Evolutionary conservation across 2,329 filamentous ascomycete species (phyloP), one percentile per base, ranked within the genome.

Genomic region (Scorias spongiosa): DNA sequence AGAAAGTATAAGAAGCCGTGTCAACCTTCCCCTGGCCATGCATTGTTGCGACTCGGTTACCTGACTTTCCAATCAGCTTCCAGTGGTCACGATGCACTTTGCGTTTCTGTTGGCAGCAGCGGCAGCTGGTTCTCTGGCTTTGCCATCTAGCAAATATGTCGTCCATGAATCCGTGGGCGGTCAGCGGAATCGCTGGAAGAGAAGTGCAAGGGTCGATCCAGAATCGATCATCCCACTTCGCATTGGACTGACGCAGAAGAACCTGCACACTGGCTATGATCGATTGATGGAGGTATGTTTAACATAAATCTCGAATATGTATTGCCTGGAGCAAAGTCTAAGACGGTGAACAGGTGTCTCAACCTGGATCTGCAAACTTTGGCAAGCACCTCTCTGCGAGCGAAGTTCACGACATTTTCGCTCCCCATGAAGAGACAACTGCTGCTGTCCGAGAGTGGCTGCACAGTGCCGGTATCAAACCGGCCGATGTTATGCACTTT

Each of bases 381-480:
- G 61, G 61, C n/a, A 57, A 61, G 45, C 54, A 62, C 46, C 57
- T 53, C 54, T 51, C 51, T 14, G 47, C 60, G 28, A 48, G 57
- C 28, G 57, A 67, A 44, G 59, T 67, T 9, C 51, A 61, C 10
- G 57, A 63, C 10, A 54, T 65, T 30, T 68, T 67, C 42, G 59
- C 63, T 2, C 65, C 66, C 1, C 30, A 51, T 1, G 49, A 57
- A 26, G 46, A 53, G 6, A 58, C 56, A 14, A 48, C 65, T 9
- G 47, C 58, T 5, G 51, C 54, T 6, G 58, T 68, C 17, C 58
- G 57, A 36, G 48, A 55, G 20, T 69, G 66, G 66, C 55, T 69
- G 0, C 20, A 53, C 0, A 46, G 46, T 20, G 50, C 56, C 10
- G 57, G 60, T 8, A 56, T 63, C 36, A 41, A 48, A 2, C 42